Conservation (phyloP, 1,139 yeast genomes). For the Suhomyces maxii region DNA sequence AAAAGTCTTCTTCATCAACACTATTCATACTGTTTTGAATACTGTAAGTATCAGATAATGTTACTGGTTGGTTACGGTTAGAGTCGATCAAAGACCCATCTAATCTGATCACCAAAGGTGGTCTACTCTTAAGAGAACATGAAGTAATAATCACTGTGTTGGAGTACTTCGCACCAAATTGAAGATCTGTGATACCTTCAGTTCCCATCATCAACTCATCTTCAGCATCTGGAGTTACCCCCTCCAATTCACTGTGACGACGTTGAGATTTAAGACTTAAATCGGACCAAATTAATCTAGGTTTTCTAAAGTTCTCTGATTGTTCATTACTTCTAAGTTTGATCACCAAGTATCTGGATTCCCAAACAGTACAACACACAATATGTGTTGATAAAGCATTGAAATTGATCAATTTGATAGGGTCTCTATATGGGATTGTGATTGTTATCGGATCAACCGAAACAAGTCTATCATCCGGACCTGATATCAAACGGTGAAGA, state of each 20-base stretch:
- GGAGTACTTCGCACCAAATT: conserved; percentile 46
- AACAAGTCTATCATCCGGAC: conserved; percentile 18
- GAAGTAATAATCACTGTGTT: conserved; percentile 40
- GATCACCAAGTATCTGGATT: conserved; percentile 75
- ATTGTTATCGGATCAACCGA: conserved; percentile 64
- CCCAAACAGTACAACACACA: conserved; percentile 82
- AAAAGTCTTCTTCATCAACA: conserved; percentile 20
- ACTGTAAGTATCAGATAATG: conserved; percentile 15
- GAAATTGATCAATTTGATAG: conserved; percentile 70
- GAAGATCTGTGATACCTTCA: conserved; percentile 87
- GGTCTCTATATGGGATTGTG: conserved; percentile 83
- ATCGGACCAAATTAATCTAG: conserved; percentile 58
- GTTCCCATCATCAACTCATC: conserved; percentile 54
- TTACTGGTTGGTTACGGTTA: conserved; percentile 3
- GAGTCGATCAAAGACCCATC: conserved; percentile 39
- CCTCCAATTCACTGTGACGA: conserved; percentile 13
- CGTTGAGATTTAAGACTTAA: conserved; percentile 18
- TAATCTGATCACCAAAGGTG: conserved; percentile 37
- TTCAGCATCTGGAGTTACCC: conserved; percentile 20
- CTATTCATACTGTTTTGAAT: conserved; percentile 17
- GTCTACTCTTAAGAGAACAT: conserved; percentile 38
- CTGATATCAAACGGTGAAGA: conserved; percentile 50
- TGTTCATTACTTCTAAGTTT: conserved; percentile 49
- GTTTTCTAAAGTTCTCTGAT: conserved; percentile 45
- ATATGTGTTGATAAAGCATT: conserved; percentile 69